Evolutionary conservation across 768 basidiomycete species (phyloP), one percentile per base, ranked within the genome.

Genomic region (Hemileccinum impolitum): DNA sequence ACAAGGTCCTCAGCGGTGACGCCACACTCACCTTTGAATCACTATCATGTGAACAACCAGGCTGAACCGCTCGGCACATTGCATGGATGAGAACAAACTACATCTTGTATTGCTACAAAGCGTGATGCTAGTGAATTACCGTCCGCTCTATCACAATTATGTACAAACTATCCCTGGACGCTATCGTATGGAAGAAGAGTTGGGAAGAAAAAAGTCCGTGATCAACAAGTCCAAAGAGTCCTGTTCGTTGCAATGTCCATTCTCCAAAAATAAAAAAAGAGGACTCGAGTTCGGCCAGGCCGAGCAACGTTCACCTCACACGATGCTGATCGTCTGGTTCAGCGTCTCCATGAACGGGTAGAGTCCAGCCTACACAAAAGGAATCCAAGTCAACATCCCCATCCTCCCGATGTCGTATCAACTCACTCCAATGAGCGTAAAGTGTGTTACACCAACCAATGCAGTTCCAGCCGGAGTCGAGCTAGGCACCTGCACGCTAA

Each of bases 391-490:
- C 35, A 48, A 30, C 34, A 6, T 19, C 26, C 14, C 6, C 23
- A 23, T 23, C 23, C 23, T n/a, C 23, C 6, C 23, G 23, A 6
- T 13, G 15, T 26, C 8, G n/a, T 25, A 42, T 52, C 21, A 26
- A 68, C 74, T 63, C 55, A 77, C 73, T 45, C 70, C 76, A 12
- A 73, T 18, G 37, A 77, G 63, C 9, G 67, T 42, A n/a, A 70
- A 45, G 54, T 75, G 73, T 8, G 59, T 62, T 3, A 74, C 70
- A 15, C 62, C 64, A 17, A 77, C 53, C 54, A 67, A 60, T 7
- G 71, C 72, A 31, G 56, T 46, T 5, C 75, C 74, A 26, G 54
- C 45, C 1, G 56, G 0, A 9, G 60, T 15, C 4, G 18, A 39
- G 21, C 62, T 41, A 1, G 77, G 77, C 12, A 79, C 58, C 30